Percentiles rank a stretch among this genome's conserved stretches.
Evolutionary conservation across 2,329 filamentous ascomycete species (phyloP).

Genomic region (Blastomyces parvus): DNA sequence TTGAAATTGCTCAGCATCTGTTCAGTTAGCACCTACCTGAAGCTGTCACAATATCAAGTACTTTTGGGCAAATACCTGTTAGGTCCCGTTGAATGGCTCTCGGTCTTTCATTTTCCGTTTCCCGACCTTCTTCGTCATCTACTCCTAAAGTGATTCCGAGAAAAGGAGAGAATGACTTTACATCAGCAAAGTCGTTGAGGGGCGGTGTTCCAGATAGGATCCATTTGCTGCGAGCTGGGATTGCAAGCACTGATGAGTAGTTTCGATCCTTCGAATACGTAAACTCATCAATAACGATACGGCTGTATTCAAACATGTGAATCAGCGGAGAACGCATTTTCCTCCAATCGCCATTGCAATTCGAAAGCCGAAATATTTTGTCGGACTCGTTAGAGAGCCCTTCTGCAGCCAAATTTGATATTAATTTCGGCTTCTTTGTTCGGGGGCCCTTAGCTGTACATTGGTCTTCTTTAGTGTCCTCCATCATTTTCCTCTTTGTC

Average conservation of each 20-base stretch:
- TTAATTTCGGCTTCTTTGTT: conserved; percentile 2
- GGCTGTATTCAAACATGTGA: conserved; percentile 52
- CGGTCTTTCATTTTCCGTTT: conserved; percentile 39
- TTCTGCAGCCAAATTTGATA: not conserved
- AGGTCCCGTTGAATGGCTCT: conserved; percentile 35
- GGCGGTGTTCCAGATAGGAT: conserved; percentile 55
- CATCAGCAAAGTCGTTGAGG: conserved; percentile 48
- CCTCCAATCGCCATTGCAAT: conserved; percentile 19
- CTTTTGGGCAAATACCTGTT: conserved; percentile 29
- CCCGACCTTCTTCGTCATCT: conserved; percentile 41
- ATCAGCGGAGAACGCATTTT: conserved; percentile 35
- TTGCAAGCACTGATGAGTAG: conserved; percentile 35
- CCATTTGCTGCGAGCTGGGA: conserved; percentile 49
- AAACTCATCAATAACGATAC: conserved; percentile 57
- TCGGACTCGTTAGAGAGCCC: conserved; percentile 12
- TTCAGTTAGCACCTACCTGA: conserved; percentile 15
- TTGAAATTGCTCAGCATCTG: conserved; percentile 48
- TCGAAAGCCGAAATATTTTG: conserved; percentile 21
- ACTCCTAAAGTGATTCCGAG: conserved; percentile 47
- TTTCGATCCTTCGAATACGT: conserved; percentile 44
- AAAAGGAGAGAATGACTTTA: conserved; percentile 50
- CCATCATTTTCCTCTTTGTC: conserved; percentile 16
- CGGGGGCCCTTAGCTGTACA: not conserved
- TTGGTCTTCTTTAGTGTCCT: conserved; percentile 15
- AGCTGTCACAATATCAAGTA: conserved; percentile 3